phyloP scores from a whole-genome alignment of 352 stramenopile genomes.

The Lagenidium giganteum region DNA sequence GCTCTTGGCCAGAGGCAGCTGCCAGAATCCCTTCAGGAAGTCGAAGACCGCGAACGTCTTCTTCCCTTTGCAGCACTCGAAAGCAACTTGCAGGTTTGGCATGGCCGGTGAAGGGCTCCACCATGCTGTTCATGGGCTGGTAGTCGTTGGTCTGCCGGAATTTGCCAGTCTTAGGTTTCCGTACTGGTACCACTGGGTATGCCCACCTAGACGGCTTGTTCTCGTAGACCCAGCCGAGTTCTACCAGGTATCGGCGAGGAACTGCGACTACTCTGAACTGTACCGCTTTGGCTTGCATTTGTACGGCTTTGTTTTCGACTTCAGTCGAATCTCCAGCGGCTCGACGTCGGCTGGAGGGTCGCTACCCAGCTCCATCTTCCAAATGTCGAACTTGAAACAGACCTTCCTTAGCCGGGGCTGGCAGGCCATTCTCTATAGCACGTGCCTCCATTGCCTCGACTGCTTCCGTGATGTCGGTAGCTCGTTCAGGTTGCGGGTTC shows the following conservation, averaged over 20 bases:
- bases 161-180: conserved; percentile 9
- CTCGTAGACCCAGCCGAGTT: conserved; percentile 20
- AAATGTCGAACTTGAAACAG: conserved; percentile 8
- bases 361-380: conserved; percentile 8
- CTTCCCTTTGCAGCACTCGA: conserved; percentile 6
- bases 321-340: conserved; percentile 17
- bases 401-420: not conserved
- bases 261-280: conserved; percentile 10
- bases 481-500: not conserved
- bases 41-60: conserved; percentile 19
- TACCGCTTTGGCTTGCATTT: conserved; percentile 16
- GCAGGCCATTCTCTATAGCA: conserved; percentile 3
- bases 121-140: conserved; percentile 13
- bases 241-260: conserved; percentile 14
- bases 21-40: conserved; percentile 18
- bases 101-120: conserved; percentile 19
- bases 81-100: conserved; percentile 17
- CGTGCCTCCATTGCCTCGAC: not conserved
- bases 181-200: conserved; percentile 13
- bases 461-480: not conserved
- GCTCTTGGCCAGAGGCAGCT: conserved; percentile 11
- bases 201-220: conserved; percentile 16
- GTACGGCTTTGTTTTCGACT: conserved; percentile 15
- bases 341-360: conserved; percentile 14
- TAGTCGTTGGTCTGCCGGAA: conserved; percentile 22